Percentiles rank a stretch among this genome's conserved stretches.
Evolutionary conservation across 306 rosid species (phyloP).

Genomic region (Oxytropis ochrocephala): DNA sequence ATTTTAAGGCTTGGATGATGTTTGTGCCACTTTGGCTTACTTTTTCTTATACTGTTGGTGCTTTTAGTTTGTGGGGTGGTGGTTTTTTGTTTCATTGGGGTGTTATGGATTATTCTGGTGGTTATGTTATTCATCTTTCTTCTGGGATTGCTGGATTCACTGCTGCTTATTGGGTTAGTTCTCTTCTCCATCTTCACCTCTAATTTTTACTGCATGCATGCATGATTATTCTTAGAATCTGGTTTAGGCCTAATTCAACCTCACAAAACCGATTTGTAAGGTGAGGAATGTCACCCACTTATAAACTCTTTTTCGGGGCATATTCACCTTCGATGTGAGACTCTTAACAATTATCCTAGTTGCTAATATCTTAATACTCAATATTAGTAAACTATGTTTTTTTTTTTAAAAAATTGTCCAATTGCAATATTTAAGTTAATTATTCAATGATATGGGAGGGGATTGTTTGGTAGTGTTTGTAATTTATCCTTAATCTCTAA

Average conservation of each 20-base stretch:
- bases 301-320: too few relatives aligned
- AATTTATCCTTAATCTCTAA: background rate
- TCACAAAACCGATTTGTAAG: too few relatives aligned
- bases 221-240: too few relatives aligned
- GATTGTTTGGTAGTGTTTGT: background rate
- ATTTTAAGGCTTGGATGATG: slow-evolving; percentile 53
- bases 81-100: slow-evolving; percentile 60
- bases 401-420: too few relatives aligned
- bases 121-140: slow-evolving; percentile 63
- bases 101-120: slow-evolving; percentile 63
- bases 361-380: too few relatives aligned
- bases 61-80: slow-evolving; percentile 56
- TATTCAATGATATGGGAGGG: background rate
- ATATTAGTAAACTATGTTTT: too few relatives aligned
- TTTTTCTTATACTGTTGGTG: slow-evolving; percentile 46
- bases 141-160: slow-evolving; percentile 56
- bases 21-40: slow-evolving; percentile 54
- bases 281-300: too few relatives aligned
- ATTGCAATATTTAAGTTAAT: background rate
- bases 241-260: too few relatives aligned
- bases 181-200: background rate
- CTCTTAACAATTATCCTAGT: too few relatives aligned
- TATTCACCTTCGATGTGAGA: too few relatives aligned
- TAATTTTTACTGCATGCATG: background rate
- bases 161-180: slow-evolving; percentile 52